Evolutionary conservation across 176 grass and related monocot species (phyloP).

Genomic region (Aegilops longissima): DNA sequence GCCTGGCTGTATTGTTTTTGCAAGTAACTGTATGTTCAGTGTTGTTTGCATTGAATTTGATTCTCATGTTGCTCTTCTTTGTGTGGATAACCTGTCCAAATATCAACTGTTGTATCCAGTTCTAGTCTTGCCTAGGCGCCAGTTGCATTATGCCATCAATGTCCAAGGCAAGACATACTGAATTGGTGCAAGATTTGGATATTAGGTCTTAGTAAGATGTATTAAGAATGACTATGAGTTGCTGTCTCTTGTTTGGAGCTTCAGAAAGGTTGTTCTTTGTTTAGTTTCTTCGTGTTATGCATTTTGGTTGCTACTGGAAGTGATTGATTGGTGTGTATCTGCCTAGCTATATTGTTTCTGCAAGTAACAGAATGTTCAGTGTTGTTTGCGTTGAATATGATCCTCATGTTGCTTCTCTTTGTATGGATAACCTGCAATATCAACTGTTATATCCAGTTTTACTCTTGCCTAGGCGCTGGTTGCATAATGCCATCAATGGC

Average conservation of each 20-base stretch:
- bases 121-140: neutral
- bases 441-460: neutral
- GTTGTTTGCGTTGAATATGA: neutral
- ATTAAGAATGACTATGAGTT: neutral
- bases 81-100: neutral
- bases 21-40: neutral
- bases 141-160: neutral
- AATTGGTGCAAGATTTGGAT: neutral
- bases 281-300: neutral
- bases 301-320: neutral
- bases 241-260: neutral
- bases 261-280: neutral
- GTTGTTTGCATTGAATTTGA: neutral
- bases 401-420: neutral
- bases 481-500: neutral
- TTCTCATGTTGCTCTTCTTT: neutral
- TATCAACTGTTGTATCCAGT: neutral
- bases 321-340: neutral
- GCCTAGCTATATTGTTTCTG: neutral
- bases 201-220: neutral
- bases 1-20: neutral
- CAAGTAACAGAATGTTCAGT: neutral
- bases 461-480: neutral
- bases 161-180: neutral
- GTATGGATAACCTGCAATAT: neutral